These are phyloP conservation scores for Phytophthora tentaculata DNA, from an alignment of 352 stramenopile species.

Conservation along the genomic window DNA sequence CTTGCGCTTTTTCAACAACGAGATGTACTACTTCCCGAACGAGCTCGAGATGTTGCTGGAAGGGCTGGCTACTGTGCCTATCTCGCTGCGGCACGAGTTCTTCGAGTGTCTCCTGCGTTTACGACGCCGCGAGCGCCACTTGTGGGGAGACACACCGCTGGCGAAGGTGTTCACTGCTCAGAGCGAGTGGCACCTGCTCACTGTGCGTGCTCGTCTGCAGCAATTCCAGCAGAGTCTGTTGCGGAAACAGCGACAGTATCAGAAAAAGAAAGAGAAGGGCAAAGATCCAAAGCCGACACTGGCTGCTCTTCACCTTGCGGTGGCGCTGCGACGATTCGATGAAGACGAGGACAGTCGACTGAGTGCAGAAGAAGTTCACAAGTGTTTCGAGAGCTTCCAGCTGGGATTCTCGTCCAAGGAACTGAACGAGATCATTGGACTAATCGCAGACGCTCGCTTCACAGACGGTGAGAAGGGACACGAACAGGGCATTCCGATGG, in stretches of 20 bases:
- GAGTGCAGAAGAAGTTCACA: constrained; percentile 74
- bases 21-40: constrained; percentile 96
- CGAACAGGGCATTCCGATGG: constrained; percentile 51
- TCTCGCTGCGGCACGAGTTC: constrained; percentile 83
- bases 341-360: constrained; percentile 70
- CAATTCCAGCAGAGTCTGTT: constrained; percentile 85
- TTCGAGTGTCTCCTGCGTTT: constrained; percentile 88
- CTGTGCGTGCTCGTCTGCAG: constrained; percentile 79
- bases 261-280: constrained; percentile 51
- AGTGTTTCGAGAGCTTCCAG: constrained; percentile 89
- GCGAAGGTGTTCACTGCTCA: constrained; percentile 97
- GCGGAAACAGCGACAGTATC: constrained; percentile 57
- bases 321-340: constrained; percentile 73
- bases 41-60: constrained; percentile 94
- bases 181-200: constrained; percentile 96
- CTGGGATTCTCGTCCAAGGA: constrained; percentile 83
- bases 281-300: constrained; percentile 36
- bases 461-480: constrained; percentile 48
- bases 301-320: constrained; percentile 52
- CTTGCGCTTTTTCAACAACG: constrained; percentile 98
- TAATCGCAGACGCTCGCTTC: constrained; percentile 65
- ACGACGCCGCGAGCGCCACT: constrained; percentile 94
- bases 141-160: constrained; percentile 95
- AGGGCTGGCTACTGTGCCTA: constrained; percentile 62
- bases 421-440: constrained; percentile 82